Base-by-base conservation (phyloP, 257 asterid species). In the Nyctanthes arbortristis region DNA sequence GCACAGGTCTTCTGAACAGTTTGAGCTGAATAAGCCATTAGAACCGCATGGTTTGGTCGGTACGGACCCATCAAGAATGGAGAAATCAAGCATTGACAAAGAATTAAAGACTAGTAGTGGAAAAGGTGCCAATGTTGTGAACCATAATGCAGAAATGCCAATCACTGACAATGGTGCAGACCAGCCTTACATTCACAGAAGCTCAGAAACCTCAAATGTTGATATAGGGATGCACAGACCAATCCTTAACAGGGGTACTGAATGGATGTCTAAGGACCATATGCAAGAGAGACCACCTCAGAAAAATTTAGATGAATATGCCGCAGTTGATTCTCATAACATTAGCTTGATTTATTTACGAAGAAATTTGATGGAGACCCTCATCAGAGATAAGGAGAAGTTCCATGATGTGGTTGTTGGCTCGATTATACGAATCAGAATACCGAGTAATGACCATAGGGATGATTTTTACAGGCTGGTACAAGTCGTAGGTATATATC, bases 261-360 rank as follows among this genome's bases (percentile, higher is more conserved):
- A 79, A 56, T 90, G 97, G 98, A 96, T 95, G 56, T 79, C 98
- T 8, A 81, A 85, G 55, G 93, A 85, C 73, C 89, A 90, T 43
- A 69, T 90, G 82, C 93, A 81, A 73, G 89, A 73, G 47, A 83
- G 63, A 83, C 74, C 71, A 54, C 65, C 75, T 8, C 88, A 77
- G 79, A 70, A 60, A 74, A 83, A 88, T 75, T 73, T 85, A 56
- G 81, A 81, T 39, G 96, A 84, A 37, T 87, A 80, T 70, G 99
- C 99, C 47, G 96, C 96, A 56, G 78, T 93, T 83, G 91, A 93
- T 78, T 80, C 79, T 68, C 93, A 91, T 72, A 93, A 93, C 82
- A 87, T 93, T 70, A 82, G 78, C 60, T 79, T 93, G 85, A 81
- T 93, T 61, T 93, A 83, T 79, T 79, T 93, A 79, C 73, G 95